Base-by-base conservation (phyloP, 495 filamentous ascomycete species). In the Neurospora sp. region DNA sequence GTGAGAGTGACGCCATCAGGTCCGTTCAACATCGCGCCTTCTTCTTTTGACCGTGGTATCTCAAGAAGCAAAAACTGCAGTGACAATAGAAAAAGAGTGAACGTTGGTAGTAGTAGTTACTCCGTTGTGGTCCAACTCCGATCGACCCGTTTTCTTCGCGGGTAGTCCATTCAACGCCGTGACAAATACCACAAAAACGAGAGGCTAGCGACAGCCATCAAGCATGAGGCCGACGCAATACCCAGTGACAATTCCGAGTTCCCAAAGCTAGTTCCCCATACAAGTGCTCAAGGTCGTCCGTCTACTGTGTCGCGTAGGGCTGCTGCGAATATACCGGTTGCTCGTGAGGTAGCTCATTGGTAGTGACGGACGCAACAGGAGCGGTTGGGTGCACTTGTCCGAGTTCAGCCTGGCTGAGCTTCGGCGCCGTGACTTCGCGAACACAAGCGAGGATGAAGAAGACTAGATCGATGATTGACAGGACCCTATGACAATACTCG, bases 371-470 rank as follows among this genome's bases (percentile, higher is more conserved):
- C 18, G 73, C 68, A 14, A 68, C 69, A 8, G 75, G 69, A 20
- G 44, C 59, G 46, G 71, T 44, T 68, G 74, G n/a, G 75, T 79
- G 78, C 48, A 81, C 76, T 27, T 80, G 70, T 74, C 79, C 80
- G 31, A 80, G 76, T 73, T 82, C 78, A 35, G 77, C 78, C 69
- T 80, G 75, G 53, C 27, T 65, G 53, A 65, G 12, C 27, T 65
- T 65, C 27, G 53, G 53, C 22, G 6, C 22, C 12, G 53, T 65
- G 71, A 35, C 14, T 65, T 80, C 77, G 35, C 48, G 40, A 18
- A 83, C 16, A 70, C 76, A 78, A 59, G 78, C 76, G 68, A 71
- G 76, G 73, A 80, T 78, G 75, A 81, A 84, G 73, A 81, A 79
- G 61, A 77, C 73, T 35, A 84, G 40, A 75, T 80, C 77, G 39